These are phyloP conservation scores for Cyberlindnera bimundalis DNA, from an alignment of 805 yeast genomes.

Conservation along the genomic window DNA sequence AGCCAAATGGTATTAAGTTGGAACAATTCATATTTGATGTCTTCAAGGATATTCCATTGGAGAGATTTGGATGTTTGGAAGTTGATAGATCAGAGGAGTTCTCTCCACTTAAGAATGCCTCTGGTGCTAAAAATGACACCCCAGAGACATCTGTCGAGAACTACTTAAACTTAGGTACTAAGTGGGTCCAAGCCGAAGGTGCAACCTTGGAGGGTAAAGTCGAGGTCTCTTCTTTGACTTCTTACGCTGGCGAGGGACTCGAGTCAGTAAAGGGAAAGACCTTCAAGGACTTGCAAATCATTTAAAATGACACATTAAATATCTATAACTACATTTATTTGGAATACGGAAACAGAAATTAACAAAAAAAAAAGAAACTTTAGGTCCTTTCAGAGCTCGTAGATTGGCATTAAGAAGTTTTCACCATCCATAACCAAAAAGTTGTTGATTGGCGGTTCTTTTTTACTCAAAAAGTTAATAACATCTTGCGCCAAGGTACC, in stretches of 20 bases:
- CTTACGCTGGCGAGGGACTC: conserved; percentile 75
- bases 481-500: conserved; percentile 90
- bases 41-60: conserved; percentile 70
- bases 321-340: no score
- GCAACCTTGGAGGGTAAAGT: conserved; percentile 52
- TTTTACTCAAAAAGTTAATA: conserved; percentile 71
- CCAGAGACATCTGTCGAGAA: conserved; percentile 76
- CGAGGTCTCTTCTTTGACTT: conserved; percentile 74
- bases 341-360: no score
- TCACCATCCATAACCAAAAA: conserved; percentile 72
- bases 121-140: conserved; percentile 77
- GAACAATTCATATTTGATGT: conserved; percentile 98
- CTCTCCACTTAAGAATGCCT: conserved; percentile 90
- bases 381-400: conserved; percentile 37
- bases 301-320: no score
- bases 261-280: conserved; percentile 48
- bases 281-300: conserved; percentile 29
- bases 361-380: no score
- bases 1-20: conserved; percentile 87
- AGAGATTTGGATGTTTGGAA: conserved; percentile 85
- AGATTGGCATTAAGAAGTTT: conserved; percentile 74
- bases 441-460: conserved; percentile 81
- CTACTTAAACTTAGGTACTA: conserved; percentile 61
- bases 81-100: conserved; percentile 84
- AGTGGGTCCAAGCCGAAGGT: conserved; percentile 74